Evolutionary conservation across 164 flowering plant genomes (phyloP).

Genomic region (Annona cherimola): DNA sequence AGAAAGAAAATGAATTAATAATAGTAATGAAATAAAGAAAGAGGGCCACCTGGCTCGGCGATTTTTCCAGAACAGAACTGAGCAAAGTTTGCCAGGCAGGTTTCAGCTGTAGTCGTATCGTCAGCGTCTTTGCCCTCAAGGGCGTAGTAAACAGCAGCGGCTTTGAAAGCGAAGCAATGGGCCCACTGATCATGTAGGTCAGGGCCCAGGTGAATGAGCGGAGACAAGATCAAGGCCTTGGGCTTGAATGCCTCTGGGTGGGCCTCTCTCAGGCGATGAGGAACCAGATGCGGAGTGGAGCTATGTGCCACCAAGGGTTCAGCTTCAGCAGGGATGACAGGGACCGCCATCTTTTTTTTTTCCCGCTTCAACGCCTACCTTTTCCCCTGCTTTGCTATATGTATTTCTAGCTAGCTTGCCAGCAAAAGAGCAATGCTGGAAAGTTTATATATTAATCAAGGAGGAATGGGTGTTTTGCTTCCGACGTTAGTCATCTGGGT

Average conservation of each 20-base stretch:
- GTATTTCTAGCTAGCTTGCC: neutral
- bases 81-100: neutral
- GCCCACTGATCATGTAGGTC: neutral
- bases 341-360: too few species aligned
- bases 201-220: neutral
- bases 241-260: neutral
- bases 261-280: neutral
- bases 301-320: too few species aligned
- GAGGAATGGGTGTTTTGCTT: neutral
- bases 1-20: too few species aligned
- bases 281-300: neutral
- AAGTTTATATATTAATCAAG: too few species aligned
- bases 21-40: too few species aligned
- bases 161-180: neutral
- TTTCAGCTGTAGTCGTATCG: neutral
- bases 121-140: neutral
- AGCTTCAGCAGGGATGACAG: too few species aligned
- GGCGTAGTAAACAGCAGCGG: constrained; percentile 5
- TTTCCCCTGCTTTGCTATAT: too few species aligned
- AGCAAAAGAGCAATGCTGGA: too few species aligned
- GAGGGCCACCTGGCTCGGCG: neutral
- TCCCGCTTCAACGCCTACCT: too few species aligned
- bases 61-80: neutral
- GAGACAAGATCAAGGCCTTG: neutral
- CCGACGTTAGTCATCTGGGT: neutral